These are phyloP conservation scores for Malassezia nana DNA, from an alignment of 1,284 basidiomycete genomes.

Conservation along the genomic window DNA sequence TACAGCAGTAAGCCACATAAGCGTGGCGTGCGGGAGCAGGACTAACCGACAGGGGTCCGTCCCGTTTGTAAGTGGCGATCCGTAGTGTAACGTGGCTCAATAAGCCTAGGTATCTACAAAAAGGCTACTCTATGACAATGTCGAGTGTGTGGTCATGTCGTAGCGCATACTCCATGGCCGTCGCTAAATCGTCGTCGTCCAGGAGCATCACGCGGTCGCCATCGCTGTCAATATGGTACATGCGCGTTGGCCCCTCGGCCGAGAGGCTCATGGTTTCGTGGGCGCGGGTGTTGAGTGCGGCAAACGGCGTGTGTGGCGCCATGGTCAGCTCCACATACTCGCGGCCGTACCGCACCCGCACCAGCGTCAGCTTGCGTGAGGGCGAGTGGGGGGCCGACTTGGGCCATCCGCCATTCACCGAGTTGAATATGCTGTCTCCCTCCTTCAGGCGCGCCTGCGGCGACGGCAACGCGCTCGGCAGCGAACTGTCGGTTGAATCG, in stretches of 20 bases:
- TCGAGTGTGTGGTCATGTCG: neutral
- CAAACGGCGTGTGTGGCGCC: constrained; percentile 63
- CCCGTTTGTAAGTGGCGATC: neutral
- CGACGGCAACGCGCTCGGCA: neutral
- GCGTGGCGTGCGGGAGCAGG: neutral
- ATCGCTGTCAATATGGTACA: constrained; percentile 44
- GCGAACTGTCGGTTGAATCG: neutral
- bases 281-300: constrained; percentile 53
- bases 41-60: neutral
- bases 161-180: constrained; percentile 32
- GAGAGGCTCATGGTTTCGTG: neutral
- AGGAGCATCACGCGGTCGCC: constrained; percentile 41
- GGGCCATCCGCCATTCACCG: neutral
- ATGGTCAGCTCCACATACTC: constrained; percentile 89
- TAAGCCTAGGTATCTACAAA: neutral
- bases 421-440: neutral
- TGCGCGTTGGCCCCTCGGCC: neutral
- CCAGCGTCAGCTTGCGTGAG: neutral
- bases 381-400: constrained; percentile 1
- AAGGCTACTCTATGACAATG: neutral
- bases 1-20: constrained; percentile 8
- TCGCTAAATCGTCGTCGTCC: constrained; percentile 43
- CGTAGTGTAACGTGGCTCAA: neutral
- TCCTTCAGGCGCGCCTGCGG: neutral
- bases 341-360: constrained; percentile 64